Conservation (phyloP, 805 yeast species). For the Lipomyces yamanashiensis region DNA sequence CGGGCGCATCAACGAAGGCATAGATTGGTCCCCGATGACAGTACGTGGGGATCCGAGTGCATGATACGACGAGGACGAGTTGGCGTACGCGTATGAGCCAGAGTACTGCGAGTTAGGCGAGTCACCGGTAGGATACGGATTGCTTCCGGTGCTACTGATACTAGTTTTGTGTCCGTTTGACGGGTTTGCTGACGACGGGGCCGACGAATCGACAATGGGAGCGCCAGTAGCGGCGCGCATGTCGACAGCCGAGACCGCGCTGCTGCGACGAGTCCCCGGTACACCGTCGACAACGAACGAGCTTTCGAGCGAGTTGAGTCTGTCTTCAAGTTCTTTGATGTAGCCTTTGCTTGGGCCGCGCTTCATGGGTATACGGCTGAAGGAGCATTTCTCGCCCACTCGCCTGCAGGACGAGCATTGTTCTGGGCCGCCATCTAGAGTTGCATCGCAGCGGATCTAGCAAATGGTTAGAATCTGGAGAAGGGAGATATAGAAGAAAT, state of each 20-base stretch:
- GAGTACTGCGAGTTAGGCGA: conserved; percentile 28
- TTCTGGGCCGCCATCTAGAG: conserved; percentile 40
- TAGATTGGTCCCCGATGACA: conserved; percentile 4
- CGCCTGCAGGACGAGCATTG: conserved; percentile 60
- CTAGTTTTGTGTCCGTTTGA: conserved; percentile 18
- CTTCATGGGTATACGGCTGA: conserved; percentile 61
- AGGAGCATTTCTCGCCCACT: conserved; percentile 58
- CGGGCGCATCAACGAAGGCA: conserved; percentile 3
- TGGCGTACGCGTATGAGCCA: conserved; percentile 8
- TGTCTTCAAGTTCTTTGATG: conserved; percentile 40
- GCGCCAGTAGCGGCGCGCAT: not conserved
- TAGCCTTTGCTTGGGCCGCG: conserved; percentile 65
- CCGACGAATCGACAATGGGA: not conserved
- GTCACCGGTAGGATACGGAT: conserved; percentile 16
- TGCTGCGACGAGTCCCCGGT: conserved; percentile 9
- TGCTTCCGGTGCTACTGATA: conserved; percentile 22
- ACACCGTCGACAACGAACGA: conserved; percentile 26
- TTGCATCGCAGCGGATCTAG: conserved; percentile 50
- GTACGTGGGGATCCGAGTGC: conserved; percentile 18
- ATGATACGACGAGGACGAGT: not conserved
- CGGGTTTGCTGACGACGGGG: conserved; percentile 9
- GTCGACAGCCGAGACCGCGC: conserved; percentile 16
- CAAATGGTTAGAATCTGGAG: not conserved
- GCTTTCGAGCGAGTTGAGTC: conserved; percentile 38
- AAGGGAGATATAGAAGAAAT: not conserved